A percentile compares a stretch with the other conserved stretches of the same genome.
Evolutionary conservation across 176 grass and related monocot genomes (phyloP).

Genomic region (Cocos nucifera): DNA sequence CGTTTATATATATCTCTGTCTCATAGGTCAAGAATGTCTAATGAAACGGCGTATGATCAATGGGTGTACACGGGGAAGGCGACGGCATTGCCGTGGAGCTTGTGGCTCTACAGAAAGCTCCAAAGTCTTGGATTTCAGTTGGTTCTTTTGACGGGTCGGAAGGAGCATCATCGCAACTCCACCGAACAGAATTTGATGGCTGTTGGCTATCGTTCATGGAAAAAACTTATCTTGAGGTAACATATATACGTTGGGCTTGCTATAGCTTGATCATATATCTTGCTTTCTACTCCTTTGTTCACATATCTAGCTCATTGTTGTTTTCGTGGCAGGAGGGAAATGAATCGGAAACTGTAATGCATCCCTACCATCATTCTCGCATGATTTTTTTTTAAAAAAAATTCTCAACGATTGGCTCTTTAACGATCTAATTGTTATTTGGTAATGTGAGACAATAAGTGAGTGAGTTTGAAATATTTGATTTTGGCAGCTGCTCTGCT

Average conservation of each 20-base stretch:
- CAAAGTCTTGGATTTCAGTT: slow-evolving; percentile 60
- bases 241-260: no score
- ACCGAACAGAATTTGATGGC: slow-evolving; percentile 58
- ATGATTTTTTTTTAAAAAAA: no score
- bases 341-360: no score
- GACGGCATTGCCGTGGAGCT: slow-evolving; percentile 59
- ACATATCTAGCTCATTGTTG: no score
- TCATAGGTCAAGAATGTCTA: slow-evolving; percentile 28
- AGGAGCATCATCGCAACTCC: slow-evolving; percentile 48
- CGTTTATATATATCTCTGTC: background rate
- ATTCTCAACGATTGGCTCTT: no score
- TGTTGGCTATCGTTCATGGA: slow-evolving; percentile 70
- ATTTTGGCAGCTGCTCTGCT: no score
- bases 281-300: no score
- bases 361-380: no score
- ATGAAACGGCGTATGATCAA: slow-evolving; percentile 62
- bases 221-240: slow-evolving; percentile 74
- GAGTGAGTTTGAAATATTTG: no score
- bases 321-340: no score
- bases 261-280: background rate
- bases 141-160: slow-evolving; percentile 71
- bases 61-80: slow-evolving; percentile 55
- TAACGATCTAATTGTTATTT: no score
- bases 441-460: no score
- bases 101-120: slow-evolving; percentile 68